Conservation (phyloP, 2,329 filamentous ascomycete genomes). For the Neophaeococcomyces aloes region DNA sequence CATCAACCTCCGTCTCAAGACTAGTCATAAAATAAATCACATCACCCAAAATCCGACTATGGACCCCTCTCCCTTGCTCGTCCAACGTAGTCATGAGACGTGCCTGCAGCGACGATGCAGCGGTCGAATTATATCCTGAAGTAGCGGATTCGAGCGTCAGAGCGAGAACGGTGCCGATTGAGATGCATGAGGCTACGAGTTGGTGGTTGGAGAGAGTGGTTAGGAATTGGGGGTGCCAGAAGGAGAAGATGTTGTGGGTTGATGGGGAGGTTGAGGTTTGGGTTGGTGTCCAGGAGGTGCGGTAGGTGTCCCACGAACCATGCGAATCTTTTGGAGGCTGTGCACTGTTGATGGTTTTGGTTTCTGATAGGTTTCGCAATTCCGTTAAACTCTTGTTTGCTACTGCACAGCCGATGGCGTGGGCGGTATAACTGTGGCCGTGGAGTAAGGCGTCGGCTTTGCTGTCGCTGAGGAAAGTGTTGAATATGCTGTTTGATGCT, state of each 20-base stretch:
- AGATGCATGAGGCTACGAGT: slow-evolving; percentile 56
- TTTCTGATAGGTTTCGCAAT: slow-evolving; percentile 34
- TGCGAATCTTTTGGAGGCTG: not conserved
- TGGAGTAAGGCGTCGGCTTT: slow-evolving; percentile 73
- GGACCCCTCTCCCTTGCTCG: slow-evolving; percentile 37
- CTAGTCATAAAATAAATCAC: slow-evolving; percentile 53
- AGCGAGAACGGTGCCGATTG: slow-evolving; percentile 63
- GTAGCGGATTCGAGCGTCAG: slow-evolving; percentile 47
- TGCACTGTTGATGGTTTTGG: not conserved
- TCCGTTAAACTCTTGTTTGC: slow-evolving; percentile 55
- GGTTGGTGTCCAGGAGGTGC: not conserved
- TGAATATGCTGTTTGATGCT: slow-evolving; percentile 63
- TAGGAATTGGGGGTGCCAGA: slow-evolving; percentile 57
- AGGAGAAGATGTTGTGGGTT: slow-evolving; percentile 48
- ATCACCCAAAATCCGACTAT: slow-evolving; percentile 51
- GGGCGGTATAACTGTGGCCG: slow-evolving; percentile 79
- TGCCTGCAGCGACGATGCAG: slow-evolving; percentile 43
- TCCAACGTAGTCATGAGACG: slow-evolving; percentile 32
- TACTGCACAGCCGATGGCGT: slow-evolving; percentile 70
- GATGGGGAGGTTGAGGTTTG: not conserved
- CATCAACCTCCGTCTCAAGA: slow-evolving; percentile 36
- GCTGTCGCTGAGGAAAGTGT: slow-evolving; percentile 57
- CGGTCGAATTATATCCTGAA: slow-evolving; percentile 47
- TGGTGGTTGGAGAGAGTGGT: slow-evolving; percentile 45
- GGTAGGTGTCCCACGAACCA: slow-evolving; percentile 3